These are phyloP conservation scores for Dendryphion nanum DNA, from an alignment of 2,329 filamentous ascomycete genomes.

Conservation along the genomic window DNA sequence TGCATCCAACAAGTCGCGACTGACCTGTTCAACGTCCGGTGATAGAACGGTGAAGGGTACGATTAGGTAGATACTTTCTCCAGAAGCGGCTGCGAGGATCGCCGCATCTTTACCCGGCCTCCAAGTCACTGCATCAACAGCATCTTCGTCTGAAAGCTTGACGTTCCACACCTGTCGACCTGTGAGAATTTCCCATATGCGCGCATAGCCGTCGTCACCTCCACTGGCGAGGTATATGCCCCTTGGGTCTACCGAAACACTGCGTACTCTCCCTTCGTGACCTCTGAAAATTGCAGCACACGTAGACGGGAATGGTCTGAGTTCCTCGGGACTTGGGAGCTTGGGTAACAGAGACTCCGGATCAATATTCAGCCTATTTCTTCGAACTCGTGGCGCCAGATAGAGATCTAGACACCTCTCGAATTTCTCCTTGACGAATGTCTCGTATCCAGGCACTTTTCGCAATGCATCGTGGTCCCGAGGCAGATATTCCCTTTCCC, in stretches of 20 bases:
- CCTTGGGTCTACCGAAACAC: conserved; percentile 78
- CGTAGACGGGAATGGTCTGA: conserved; percentile 91
- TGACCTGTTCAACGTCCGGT: conserved; percentile 70
- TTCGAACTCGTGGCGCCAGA: conserved; percentile 84
- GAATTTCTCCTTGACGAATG: conserved; percentile 92
- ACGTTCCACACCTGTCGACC: conserved; percentile 86
- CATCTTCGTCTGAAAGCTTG: conserved; percentile 71
- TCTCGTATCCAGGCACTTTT: conserved; percentile 87
- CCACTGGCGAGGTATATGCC: conserved; percentile 86
- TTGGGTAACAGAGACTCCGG: conserved; percentile 90
- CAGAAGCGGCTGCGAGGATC: conserved; percentile 78
- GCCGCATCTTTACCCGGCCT: conserved; percentile 77
- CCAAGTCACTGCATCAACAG: conserved; percentile 87
- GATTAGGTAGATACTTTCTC: conserved; percentile 82
- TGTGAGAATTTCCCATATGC: conserved; percentile 84
- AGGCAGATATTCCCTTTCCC: conserved; percentile 85
- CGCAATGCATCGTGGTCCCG: conserved; percentile 79
- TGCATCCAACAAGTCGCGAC: conserved; percentile 74
- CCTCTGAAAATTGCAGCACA: conserved; percentile 85
- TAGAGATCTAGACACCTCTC: conserved; percentile 95
- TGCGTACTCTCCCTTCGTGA: conserved; percentile 84
- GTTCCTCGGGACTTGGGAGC: conserved; percentile 85
- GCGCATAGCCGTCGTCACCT: conserved; percentile 88
- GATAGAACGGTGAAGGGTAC: conserved; percentile 66
- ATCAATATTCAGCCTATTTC: conserved; percentile 95